phyloP scores from a whole-genome alignment of 2,329 filamentous ascomycete genomes.

The Colletotrichum tropicicola region DNA sequence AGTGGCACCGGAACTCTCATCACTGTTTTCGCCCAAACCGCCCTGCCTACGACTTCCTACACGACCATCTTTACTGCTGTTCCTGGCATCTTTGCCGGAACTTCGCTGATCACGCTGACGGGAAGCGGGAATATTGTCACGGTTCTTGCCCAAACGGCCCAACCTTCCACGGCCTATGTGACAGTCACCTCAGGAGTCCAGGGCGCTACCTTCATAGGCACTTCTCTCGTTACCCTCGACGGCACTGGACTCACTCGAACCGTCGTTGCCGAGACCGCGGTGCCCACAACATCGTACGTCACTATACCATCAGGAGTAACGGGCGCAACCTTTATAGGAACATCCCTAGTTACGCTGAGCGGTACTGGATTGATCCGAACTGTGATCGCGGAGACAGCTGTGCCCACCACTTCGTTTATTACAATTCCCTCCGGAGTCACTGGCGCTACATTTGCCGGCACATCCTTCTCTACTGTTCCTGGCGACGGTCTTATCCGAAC shows the following conservation, averaged over 20 bases:
- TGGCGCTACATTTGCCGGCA: background rate
- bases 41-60: background rate
- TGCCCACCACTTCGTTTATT: background rate
- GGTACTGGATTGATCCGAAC: background rate
- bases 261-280: background rate
- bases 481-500: background rate
- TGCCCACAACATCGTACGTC: background rate
- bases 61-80: background rate
- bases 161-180: background rate
- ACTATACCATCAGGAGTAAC: background rate
- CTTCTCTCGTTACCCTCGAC: background rate
- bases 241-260: background rate
- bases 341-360: background rate
- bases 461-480: background rate
- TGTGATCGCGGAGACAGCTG: background rate
- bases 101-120: background rate
- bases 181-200: background rate
- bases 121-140: background rate
- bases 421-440: background rate
- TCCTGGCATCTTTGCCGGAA: background rate
- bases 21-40: slow-evolving; percentile 3
- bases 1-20: background rate
- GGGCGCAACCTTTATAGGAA: background rate
- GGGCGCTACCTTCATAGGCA: background rate
- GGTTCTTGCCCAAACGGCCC: background rate